These are phyloP conservation scores for Senna siamea DNA, from an alignment of 306 rosid genomes.

Conservation along the genomic window DNA sequence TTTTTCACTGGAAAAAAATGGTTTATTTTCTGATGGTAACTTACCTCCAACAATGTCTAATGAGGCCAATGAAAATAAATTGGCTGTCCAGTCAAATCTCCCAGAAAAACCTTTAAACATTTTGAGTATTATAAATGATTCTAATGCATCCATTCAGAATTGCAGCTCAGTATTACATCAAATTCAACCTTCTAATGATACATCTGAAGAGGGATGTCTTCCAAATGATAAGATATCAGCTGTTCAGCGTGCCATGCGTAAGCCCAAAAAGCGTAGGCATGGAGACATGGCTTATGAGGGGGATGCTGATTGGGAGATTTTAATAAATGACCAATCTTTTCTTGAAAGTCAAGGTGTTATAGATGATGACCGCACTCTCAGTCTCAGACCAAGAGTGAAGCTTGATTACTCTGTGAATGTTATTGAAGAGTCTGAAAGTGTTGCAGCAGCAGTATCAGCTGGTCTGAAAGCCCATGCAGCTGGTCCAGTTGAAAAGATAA, in stretches of 20 bases:
- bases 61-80: constrained; percentile 38
- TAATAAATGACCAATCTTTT: constrained; percentile 58
- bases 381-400: constrained; percentile 59
- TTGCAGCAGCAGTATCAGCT: constrained; percentile 87
- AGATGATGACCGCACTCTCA: constrained; percentile 52
- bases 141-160: constrained; percentile 42
- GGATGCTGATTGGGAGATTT: constrained; percentile 92
- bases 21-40: constrained; percentile 21
- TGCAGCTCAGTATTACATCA: constrained; percentile 48
- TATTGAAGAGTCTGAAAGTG: constrained; percentile 70
- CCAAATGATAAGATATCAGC: constrained; percentile 52
- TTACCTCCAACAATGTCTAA: constrained; percentile 37
- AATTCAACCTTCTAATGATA: constrained; percentile 32
- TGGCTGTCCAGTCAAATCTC: constrained; percentile 43
- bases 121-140: constrained; percentile 36
- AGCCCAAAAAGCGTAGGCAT: constrained; percentile 71
- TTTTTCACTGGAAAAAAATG: constrained; percentile 40
- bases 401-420: constrained; percentile 60
- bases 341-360: constrained; percentile 50
- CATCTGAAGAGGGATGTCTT: constrained; percentile 29
- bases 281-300: constrained; percentile 99
- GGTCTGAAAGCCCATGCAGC: constrained; percentile 89
- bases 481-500: constrained; percentile 89
- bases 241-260: constrained; percentile 58
- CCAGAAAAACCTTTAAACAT: constrained; percentile 33